Evolutionary conservation across 2,329 filamentous ascomycete genomes (phyloP), one percentile per base, ranked within the genome.

Genomic region (Fusarium ramigenum): DNA sequence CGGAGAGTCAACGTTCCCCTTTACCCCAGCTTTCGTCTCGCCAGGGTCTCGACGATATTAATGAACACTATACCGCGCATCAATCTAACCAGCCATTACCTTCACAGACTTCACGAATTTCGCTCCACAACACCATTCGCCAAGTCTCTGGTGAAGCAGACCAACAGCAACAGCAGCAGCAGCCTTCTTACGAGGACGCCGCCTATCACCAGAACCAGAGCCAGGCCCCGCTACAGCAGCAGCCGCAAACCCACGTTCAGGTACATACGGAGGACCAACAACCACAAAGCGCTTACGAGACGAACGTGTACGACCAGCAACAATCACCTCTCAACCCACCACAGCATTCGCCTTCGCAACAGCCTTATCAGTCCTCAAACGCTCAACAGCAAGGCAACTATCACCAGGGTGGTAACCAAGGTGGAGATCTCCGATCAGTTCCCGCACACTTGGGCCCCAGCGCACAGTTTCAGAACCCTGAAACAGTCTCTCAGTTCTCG

Each of bases 401-500:
- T 63, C 65, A 69, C 40, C 81, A 82, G 59, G 52, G 50, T 69
- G 69, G 62, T 47, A 81, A 83, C 61, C 80, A 79, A 66, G 77
- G 77, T 65, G 79, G 78, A 34, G 82, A 80, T 52, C 78, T 82
- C 65, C 82, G 78, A 59, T 73, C 80, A 44, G 79, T 79, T 67
- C 77, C 81, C n/a, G 79, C 79, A 43, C 81, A 84, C 60, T 77
- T 83, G 59, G 80, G 75, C 70, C 81, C 73, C 65, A 75, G 70
- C 63, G 52, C 63, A 63, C 80, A 70, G 60, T 79, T 79, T 58
- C 82, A 79, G 63, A 91, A 90, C 76, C 82, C 88, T 34, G 90
- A 92, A 79, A 90, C 89, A 9, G 80, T 89, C 42, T 91, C 89
- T 11, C 89, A 91, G 79, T 79, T 90, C 74, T 92, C 90, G 78